Evolutionary conservation across 169 alveolate species (phyloP).

Genomic region (Eimeria sp.): DNA sequence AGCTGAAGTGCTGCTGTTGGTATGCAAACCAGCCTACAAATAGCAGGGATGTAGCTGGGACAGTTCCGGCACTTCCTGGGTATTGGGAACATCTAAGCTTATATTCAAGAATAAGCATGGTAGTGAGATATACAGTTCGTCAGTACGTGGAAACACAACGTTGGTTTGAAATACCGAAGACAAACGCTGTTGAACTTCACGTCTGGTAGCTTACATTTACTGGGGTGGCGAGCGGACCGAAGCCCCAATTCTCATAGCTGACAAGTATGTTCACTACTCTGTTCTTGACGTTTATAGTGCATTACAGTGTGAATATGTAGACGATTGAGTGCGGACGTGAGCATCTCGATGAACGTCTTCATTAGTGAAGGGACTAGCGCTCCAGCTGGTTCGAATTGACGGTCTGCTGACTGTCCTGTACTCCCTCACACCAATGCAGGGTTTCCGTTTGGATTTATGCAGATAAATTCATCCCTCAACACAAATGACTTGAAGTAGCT

Average conservation of each 20-base stretch:
- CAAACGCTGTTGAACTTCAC: background rate
- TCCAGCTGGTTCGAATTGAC: background rate
- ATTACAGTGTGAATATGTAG: background rate
- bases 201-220: background rate
- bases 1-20: too few species aligned
- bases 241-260: background rate
- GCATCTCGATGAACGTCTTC: background rate
- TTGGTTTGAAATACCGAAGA: background rate
- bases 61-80: background rate
- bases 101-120: background rate
- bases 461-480: background rate
- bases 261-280: background rate
- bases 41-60: too few species aligned
- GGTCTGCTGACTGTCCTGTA: background rate
- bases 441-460: background rate
- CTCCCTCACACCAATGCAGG: background rate
- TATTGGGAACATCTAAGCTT: background rate
- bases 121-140: background rate
- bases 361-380: background rate
- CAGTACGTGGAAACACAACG: background rate
- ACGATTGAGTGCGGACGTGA: background rate
- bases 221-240: background rate
- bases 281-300: background rate
- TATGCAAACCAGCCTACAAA: too few species aligned
- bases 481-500: background rate